These are phyloP conservation scores for Neofusicoccum ribis DNA, from an alignment of 2,329 filamentous ascomycete genomes.

Conservation along the genomic window DNA sequence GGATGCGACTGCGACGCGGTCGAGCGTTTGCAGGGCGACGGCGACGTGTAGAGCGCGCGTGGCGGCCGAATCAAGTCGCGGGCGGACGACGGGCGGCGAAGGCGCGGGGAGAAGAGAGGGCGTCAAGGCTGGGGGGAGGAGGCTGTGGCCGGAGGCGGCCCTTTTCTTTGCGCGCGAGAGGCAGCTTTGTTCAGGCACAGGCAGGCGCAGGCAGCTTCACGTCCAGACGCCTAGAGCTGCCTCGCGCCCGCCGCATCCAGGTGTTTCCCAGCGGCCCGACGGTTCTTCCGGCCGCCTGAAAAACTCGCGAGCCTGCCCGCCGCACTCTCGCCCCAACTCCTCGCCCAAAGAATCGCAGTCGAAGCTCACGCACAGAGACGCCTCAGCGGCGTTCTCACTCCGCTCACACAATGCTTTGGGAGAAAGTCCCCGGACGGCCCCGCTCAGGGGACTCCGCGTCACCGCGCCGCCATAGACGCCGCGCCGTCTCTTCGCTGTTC, in stretches of 20 bases:
- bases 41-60: slow-evolving; percentile 12
- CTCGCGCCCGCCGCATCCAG: slow-evolving; percentile 4
- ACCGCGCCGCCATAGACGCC: slow-evolving; percentile 99
- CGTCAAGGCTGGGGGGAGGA: neutral
- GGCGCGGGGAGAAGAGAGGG: neutral
- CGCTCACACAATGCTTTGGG: slow-evolving; percentile 74
- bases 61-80: neutral
- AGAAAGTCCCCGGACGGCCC: slow-evolving; percentile 99
- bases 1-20: slow-evolving; percentile 21
- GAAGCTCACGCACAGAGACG: slow-evolving; percentile 88
- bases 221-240: slow-evolving; percentile 15
- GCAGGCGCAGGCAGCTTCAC: slow-evolving; percentile 13
- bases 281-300: neutral
- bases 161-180: slow-evolving; percentile 4
- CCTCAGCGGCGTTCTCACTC: slow-evolving; percentile 40
- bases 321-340: slow-evolving; percentile 61
- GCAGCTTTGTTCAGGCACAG: slow-evolving; percentile 12
- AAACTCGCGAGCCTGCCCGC: neutral
- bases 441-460: slow-evolving; percentile 67
- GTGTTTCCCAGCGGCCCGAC: slow-evolving; percentile 5
- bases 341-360: slow-evolving; percentile 99
- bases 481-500: slow-evolving; percentile 69
- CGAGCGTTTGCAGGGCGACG: slow-evolving; percentile 20
- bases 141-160: neutral
- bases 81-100: neutral